Base-by-base conservation (phyloP, 495 filamentous ascomycete genomes). In the Xeromyces bisporus region DNA sequence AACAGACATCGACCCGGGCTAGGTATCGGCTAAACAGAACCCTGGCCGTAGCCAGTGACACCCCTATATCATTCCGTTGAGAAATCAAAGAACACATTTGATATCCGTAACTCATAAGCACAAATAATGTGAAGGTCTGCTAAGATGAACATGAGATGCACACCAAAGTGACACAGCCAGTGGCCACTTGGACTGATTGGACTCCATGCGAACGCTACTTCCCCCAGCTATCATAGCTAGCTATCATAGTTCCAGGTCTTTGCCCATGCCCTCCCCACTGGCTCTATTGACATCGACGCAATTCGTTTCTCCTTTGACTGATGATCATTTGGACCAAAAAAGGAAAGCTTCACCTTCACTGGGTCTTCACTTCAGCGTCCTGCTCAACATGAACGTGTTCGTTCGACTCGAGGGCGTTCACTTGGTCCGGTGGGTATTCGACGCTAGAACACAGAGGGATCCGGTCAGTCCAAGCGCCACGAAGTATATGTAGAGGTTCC, bases 351-450 rank as follows among this genome's bases (percentile, higher is more conserved):
- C n/a, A n/a, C n/a, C n/a, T 31, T 39, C 43, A 85, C 63, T 89
- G 79, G 9, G 70, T 91, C 38, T 38, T 71, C 11, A 91, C 70
- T 38, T 71, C 69, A 5, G 54, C 50, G 50, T 93, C 82, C 38
- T 49, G 35, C 62, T 96, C 87, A 18, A 92, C 75, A 21, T 80
- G 65, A 46, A 93, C 61, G 35, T 84, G 65, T 10, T 80, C 70
- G 53, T 71, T 64, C 15, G 55, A 60, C 38, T 71, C 57, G 30
- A 94, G 57, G 2, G 70, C 66, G 2, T 44, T 37, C 10, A 91
- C 60, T 3, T 60, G 50, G 40, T 77, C 78, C 2, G 69, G 69
- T 7, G 77, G 75, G 46, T 79, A 78, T 23, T 71, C 68, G 35
- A 81, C 84, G 28, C 87, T 96, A 35, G 34, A 24, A 7, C 1